phyloP scores from a whole-genome alignment of 257 asterid species.

The Primulina eburnea region DNA sequence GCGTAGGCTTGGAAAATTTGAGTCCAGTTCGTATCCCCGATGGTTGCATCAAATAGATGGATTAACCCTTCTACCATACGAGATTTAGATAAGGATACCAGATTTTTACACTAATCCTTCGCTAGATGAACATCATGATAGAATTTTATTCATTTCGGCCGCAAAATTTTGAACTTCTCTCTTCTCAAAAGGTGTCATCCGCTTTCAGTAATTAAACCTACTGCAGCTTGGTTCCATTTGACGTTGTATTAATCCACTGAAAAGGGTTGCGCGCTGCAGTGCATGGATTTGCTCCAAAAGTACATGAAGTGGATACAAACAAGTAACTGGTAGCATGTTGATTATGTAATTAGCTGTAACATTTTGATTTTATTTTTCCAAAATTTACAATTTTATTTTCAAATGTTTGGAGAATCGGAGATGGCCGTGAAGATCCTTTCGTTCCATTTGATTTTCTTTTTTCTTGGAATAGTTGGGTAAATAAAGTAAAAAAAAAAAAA shows the following conservation, averaged over 20 bases:
- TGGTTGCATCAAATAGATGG: neutral
- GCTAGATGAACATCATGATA: neutral
- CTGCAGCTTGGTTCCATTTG: neutral
- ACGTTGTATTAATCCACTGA: neutral
- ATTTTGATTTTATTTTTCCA: neutral
- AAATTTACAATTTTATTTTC: neutral
- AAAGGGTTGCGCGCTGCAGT: neutral
- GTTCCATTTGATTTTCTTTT: neutral
- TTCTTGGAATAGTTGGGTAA: neutral
- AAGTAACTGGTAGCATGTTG: neutral
- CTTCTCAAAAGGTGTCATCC: neutral
- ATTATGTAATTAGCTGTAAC: neutral
- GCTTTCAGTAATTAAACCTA: neutral
- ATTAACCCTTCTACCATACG: neutral
- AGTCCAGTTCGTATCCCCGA: neutral
- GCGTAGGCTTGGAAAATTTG: neutral
- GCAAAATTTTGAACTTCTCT: neutral
- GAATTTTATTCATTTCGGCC: neutral
- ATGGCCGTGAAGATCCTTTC: neutral
- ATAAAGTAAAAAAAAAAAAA: too few relatives aligned
- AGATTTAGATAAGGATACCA: neutral
- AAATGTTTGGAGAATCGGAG: constrained; percentile 7
- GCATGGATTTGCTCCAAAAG: neutral
- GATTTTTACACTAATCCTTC: neutral
- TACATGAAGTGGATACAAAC: neutral